phyloP scores from a whole-genome alignment of 225 moss, liverwort and hornwort species.

The Marchantia paleacea region DNA sequence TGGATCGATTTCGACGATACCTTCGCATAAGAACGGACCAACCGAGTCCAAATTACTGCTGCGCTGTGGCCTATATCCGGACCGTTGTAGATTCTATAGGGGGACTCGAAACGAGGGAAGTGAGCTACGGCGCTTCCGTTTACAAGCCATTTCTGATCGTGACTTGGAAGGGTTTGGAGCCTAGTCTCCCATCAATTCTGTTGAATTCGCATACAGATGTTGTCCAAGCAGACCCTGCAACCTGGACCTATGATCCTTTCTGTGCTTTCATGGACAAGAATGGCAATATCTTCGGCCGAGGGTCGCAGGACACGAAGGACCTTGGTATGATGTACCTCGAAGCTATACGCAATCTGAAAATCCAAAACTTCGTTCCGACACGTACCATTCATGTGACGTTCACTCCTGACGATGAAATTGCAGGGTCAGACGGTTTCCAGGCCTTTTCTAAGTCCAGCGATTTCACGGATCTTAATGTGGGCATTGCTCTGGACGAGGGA shows the following conservation, averaged over 20 bases:
- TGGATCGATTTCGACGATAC: constrained; percentile 54
- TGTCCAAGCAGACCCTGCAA: not conserved
- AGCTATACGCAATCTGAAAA: constrained; percentile 4
- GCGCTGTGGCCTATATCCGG: not conserved
- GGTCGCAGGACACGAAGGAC: constrained; percentile 10
- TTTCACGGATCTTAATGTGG: constrained; percentile 67
- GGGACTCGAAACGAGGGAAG: too few species aligned
- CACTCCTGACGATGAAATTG: constrained; percentile 9
- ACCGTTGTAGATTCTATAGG: too few species aligned
- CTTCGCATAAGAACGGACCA: constrained; percentile 64
- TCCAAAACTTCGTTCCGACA: not conserved
- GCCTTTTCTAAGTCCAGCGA: constrained; percentile 54
- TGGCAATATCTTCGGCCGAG: constrained; percentile 8
- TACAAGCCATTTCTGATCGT: constrained; percentile 3
- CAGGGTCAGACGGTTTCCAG: constrained; percentile 56
- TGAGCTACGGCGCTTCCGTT: too few species aligned
- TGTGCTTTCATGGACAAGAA: constrained; percentile 3
- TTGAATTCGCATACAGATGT: constrained; percentile 20
- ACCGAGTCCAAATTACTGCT: constrained; percentile 57
- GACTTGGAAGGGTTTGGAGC: constrained; percentile 1
- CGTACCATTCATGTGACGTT: constrained; percentile 10
- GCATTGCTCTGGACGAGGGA: constrained; percentile 70
- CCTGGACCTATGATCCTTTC: not conserved
- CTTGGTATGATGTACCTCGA: constrained; percentile 14
- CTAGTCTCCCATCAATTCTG: constrained; percentile 1